A percentile compares a stretch with the other conserved stretches of the same genome.
Conservation (phyloP, 2,329 filamentous ascomycete species). For the Ilyonectria sp. region DNA sequence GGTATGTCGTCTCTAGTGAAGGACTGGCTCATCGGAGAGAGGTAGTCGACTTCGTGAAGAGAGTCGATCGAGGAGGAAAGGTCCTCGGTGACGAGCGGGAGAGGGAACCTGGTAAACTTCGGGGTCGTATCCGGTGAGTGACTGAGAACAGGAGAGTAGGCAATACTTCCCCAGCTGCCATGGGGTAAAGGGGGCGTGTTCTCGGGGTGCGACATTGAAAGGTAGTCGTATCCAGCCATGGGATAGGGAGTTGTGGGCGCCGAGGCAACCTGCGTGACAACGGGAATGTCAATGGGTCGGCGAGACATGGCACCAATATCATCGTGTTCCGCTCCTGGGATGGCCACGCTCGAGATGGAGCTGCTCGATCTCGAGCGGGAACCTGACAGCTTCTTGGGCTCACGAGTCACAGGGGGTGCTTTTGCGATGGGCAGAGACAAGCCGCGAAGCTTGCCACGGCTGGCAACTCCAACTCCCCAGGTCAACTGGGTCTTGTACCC, state of each 20-base stretch:
- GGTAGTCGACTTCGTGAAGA: conserved; percentile 74
- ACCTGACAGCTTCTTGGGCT: conserved; percentile 63
- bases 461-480: conserved; percentile 96
- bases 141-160: conserved; percentile 60
- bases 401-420: conserved; percentile 67
- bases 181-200: conserved; percentile 58
- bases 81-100: conserved; percentile 64
- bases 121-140: conserved; percentile 53
- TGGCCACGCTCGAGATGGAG: conserved; percentile 53
- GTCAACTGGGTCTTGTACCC: conserved; percentile 98
- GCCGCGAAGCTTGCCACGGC: conserved; percentile 92
- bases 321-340: conserved; percentile 52
- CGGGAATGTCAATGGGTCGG: conserved; percentile 56
- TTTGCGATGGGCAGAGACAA: conserved; percentile 82
- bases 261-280: conserved; percentile 55
- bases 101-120: conserved; percentile 62
- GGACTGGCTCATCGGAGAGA: conserved; percentile 72
- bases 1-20: conserved; percentile 72
- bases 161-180: conserved; percentile 62
- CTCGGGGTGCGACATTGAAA: conserved; percentile 66
- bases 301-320: conserved; percentile 50
- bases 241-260: conserved; percentile 61
- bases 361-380: conserved; percentile 60
- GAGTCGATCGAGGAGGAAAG: conserved; percentile 71
- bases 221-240: conserved; percentile 62